Evolutionary conservation across 306 rosid species (phyloP), one percentile per base, ranked within the genome.

Genomic region (Hippophae rhamnoides): DNA sequence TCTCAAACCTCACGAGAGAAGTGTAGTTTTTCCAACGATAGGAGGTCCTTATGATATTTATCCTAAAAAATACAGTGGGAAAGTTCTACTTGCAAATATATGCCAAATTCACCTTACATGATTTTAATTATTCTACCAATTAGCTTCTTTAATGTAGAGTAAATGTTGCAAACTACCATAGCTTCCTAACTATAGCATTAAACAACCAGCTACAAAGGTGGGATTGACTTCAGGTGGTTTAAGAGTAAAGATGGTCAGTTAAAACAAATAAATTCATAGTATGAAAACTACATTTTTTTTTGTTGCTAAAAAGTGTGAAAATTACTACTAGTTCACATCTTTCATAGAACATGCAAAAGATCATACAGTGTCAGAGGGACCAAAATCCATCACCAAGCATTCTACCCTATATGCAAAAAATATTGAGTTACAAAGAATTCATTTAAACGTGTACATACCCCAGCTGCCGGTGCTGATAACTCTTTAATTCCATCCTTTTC

Each of bases 391-490:
- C 45, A 25, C 38, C 47, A 40, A 27, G 38, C 46, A 70, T 43
- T 41, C 52, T 55, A 59, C 54, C 60, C 70, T n/a, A 47, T 56
- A 54, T 6, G 38, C 38, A 31, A 8, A 49, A 18, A 54, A 56
- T 55, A 41, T 52, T 45, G 45, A 52, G 11, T 62, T 41, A 40
- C 14, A 50, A 38, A 57, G 48, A 54, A 41, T 54, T 13, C 26
- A 14, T 41, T 55, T 5, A 56, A 62, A 41, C 31, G 41, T 52
- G 50, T 26, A 48, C 49, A 47, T 89, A 92, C 99, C 97, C 97
- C 99, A 63, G 99, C 99, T 74, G 86, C 99, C 80, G 95, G 99
- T 9, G 75, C 97, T 0, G 95, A 89, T 74, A 86, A 72, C 69
- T 88, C 99, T 72, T 78, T 88, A 74, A 65, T 77, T 52, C 79